Base-by-base conservation (phyloP, 108 stramenopile species). In the Aurantiochytrium sp. region DNA sequence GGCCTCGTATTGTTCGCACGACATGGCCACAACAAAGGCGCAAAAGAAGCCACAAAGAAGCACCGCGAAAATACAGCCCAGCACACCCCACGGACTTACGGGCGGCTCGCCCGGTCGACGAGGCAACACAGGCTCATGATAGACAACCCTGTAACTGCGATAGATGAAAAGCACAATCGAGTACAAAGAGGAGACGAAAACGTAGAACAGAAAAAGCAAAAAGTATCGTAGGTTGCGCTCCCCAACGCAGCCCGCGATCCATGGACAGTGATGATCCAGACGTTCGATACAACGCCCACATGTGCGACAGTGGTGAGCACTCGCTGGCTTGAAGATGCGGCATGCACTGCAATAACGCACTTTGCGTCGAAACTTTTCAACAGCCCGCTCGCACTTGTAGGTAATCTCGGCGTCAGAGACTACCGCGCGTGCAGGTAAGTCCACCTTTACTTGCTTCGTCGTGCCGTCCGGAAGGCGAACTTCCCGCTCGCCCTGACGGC, bases 241-340 rank as follows among this genome's bases (percentile, higher is more conserved):
- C 60, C 98, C 99, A n/a, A 99, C 97, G 93, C 98, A 98, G 93
- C 99, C 98, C 94, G 98, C 98, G 49, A 98, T 97, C 98, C 98
- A 98, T 21, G 98, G 97, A 91, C 98, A 98, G 90, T 94, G 93
- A 88, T 95, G 94, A 28, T 83, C 76, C 10, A 83, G 45, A 12
- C 76, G 76, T 12, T 53, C 28, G 45, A 83, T 53, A 45, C 76
- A 83, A 6, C 76, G 45, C 49, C 76, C 76, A 23, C 76, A 83
- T 6, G 51, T 53, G 49, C 76, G 45, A 1, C 76, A 83, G 51
- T 83, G 76, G 28, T 83, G 76, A 43, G 76, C 76, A 35, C 76
- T 53, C 16, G 49, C 23, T 6, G 45, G 49, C 51, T 83, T 83
- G 51, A 83, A 83, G 51, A 47, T n/a, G 12, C 49, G 6, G 5